A percentile compares a stretch with the other conserved stretches of the same genome.
Conservation (phyloP, 2,329 filamentous ascomycete species). For the Penicillium palitans region DNA sequence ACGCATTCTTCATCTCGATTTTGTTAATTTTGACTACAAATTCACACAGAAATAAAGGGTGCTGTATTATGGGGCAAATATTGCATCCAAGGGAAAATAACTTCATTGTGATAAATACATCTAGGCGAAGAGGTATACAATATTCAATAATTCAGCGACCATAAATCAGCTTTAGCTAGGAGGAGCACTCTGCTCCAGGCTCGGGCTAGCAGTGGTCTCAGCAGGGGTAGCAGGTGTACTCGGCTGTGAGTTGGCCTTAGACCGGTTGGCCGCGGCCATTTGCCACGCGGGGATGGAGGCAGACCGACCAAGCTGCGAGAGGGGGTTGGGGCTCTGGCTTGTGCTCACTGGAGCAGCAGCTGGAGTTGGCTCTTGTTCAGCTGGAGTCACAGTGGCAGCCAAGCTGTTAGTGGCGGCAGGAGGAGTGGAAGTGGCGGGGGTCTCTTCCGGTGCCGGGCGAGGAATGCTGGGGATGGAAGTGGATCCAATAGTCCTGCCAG, state of each 20-base stretch:
- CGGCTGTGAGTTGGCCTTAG: conserved; percentile 37
- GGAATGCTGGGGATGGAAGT: conserved; percentile 23
- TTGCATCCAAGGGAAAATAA: neutral
- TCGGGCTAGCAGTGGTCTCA: conserved; percentile 23
- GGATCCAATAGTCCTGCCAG: conserved; percentile 34
- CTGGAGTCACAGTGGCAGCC: conserved; percentile 31
- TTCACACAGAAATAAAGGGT: neutral
- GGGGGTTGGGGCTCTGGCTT: conserved; percentile 47
- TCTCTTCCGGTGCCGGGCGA: conserved; percentile 25
- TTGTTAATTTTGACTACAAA: neutral
- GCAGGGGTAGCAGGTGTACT: conserved; percentile 23
- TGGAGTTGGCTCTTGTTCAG: conserved; percentile 30
- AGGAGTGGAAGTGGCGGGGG: conserved; percentile 22
- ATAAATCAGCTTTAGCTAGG: conserved; percentile 26
- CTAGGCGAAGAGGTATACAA: conserved; percentile 27
- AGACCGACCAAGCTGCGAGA: conserved; percentile 51
- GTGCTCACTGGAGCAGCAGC: conserved; percentile 27
- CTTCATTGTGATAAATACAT: conserved; percentile 27
- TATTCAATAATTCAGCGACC: conserved; percentile 8
- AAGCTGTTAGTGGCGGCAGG: conserved; percentile 27
- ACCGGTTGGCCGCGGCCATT: conserved; percentile 65
- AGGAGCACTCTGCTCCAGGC: conserved; percentile 32
- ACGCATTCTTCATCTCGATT: neutral
- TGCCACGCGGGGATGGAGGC: conserved; percentile 80
- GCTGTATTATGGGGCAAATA: neutral